phyloP scores from a whole-genome alignment of 768 basidiomycete species.

The Dentipellis fragilis region DNA sequence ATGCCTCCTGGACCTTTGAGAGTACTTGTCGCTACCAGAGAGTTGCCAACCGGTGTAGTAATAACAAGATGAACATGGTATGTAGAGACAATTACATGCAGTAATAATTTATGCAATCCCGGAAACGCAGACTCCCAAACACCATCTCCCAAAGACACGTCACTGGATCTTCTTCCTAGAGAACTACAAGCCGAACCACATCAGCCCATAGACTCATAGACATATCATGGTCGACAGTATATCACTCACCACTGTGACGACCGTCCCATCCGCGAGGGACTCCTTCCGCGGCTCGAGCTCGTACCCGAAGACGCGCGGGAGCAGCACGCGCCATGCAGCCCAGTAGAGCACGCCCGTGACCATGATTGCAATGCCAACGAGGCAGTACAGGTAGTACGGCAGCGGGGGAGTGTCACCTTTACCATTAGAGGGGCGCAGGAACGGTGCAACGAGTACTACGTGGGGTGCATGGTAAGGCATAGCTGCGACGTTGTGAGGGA shows the following conservation, averaged over 20 bases:
- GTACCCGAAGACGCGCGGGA: conserved; percentile 41
- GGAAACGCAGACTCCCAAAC: too few relatives aligned
- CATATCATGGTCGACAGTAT: too few relatives aligned
- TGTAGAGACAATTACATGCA: too few relatives aligned
- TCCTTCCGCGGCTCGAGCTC: conserved; percentile 40
- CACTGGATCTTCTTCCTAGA: too few relatives aligned
- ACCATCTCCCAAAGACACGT: too few relatives aligned
- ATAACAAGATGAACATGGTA: too few relatives aligned
- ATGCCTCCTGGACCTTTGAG: too few relatives aligned
- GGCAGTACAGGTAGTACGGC: conserved; percentile 50
- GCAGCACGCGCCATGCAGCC: conserved; percentile 40
- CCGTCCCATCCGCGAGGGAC: conserved; percentile 39
- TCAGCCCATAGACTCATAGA: too few relatives aligned
- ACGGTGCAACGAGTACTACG: conserved; percentile 44
- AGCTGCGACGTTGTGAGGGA: neutral
- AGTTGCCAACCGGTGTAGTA: too few relatives aligned
- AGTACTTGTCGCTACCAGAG: too few relatives aligned
- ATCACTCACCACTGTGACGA: conserved; percentile 37
- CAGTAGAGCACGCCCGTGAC: conserved; percentile 40
- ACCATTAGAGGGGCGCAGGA: conserved; percentile 41
- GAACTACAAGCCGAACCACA: too few relatives aligned
- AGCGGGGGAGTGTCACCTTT: conserved; percentile 52
- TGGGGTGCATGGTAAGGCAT: neutral
- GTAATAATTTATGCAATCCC: too few relatives aligned
- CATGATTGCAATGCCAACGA: conserved; percentile 43